Evolutionary conservation across 1,139 yeast genomes (phyloP).

Genomic region (Yamadazyma conglobata): DNA sequence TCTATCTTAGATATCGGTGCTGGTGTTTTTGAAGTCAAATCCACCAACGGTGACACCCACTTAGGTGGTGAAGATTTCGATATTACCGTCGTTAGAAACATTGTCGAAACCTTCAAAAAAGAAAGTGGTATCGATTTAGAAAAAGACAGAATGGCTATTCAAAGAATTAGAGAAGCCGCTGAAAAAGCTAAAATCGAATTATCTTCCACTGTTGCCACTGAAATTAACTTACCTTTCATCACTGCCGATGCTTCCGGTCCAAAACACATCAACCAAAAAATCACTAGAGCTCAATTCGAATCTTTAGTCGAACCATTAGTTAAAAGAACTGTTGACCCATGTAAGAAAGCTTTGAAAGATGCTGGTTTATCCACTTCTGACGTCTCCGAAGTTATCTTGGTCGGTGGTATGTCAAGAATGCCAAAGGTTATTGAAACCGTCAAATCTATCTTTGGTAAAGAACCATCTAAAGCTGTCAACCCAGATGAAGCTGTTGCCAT

Average conservation of each 20-base stretch:
- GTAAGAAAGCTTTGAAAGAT: constrained; percentile 97
- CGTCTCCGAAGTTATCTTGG: constrained; percentile 91
- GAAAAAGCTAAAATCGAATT: constrained; percentile 99
- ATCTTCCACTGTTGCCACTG: constrained; percentile 91
- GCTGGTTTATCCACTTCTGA: constrained; percentile 84
- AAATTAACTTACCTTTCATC: constrained; percentile 94
- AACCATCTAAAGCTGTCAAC: constrained; percentile 98
- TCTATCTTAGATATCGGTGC: constrained; percentile 95
- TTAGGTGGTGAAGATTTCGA: constrained; percentile 99
- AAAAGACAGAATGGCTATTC: constrained; percentile 97
- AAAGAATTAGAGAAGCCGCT: constrained; percentile 99
- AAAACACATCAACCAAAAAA: constrained; percentile 93
- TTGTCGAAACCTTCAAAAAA: constrained; percentile 89
- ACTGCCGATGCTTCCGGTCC: constrained; percentile 97
- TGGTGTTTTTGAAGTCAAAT: constrained; percentile 99
- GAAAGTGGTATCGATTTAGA: constrained; percentile 86
- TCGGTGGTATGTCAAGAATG: constrained; percentile 99
- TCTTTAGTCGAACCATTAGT: constrained; percentile 84
- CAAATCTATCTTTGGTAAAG: constrained; percentile 86
- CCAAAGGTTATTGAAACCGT: constrained; percentile 99
- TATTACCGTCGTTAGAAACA: constrained; percentile 81
- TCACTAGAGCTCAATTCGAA: constrained; percentile 92
- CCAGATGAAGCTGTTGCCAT: constrained; percentile 99
- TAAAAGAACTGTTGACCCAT: constrained; percentile 94
- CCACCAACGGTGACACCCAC: constrained; percentile 99